Base-by-base conservation (phyloP, 345 rosid species). In the Adansonia digitata region DNA sequence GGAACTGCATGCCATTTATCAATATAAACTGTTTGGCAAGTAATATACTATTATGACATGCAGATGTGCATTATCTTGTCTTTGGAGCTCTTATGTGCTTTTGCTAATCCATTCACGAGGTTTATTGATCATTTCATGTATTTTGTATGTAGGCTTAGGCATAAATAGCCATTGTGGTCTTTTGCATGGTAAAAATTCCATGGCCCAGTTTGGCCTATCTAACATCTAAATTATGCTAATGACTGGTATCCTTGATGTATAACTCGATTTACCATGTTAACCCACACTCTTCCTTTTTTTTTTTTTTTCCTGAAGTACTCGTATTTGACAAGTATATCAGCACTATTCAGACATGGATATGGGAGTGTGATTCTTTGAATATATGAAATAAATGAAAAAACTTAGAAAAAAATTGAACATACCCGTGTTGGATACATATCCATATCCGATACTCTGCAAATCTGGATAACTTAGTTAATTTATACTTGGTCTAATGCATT, bases 1-100 rank as follows among this genome's bases (percentile, higher is more conserved):
- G 77, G 5, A 61, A 75, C 17, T 71, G 62, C 56, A 26, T 77
- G 55, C 57, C 55, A 18, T 65, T 24, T 61, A 45, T 74, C 64
- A 69, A 69, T 27, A 68, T 69, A 48, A 69, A 29, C 42, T 34
- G 20, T 68, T 60, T 18, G 2, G 39, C 53, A 39, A 74, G 29
- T 22, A 34, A 43, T 39, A 18, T 20, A 48, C 17, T 52, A 37
- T 72, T 5, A n/a, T 70, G 12, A 12, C 49, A 22, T 74, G 5
- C 51, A 1, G 37, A 31, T n/a, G n/a, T 52, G 46, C n/a, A 17
- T 73, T n/a, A 34, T 82, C 59, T 7, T 14, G 5, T 55, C 18
- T 9, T 45, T 78, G 46, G 26, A 49, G 43, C 67, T 24, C 52
- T 75, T 27, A 34, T 35, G 13, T n/a, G 11, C n/a, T 22, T 37